Evolutionary conservation across 208 protist genomes (phyloP), one percentile per base, ranked within the genome.

Genomic region (Trypanosoma cruzi): DNA sequence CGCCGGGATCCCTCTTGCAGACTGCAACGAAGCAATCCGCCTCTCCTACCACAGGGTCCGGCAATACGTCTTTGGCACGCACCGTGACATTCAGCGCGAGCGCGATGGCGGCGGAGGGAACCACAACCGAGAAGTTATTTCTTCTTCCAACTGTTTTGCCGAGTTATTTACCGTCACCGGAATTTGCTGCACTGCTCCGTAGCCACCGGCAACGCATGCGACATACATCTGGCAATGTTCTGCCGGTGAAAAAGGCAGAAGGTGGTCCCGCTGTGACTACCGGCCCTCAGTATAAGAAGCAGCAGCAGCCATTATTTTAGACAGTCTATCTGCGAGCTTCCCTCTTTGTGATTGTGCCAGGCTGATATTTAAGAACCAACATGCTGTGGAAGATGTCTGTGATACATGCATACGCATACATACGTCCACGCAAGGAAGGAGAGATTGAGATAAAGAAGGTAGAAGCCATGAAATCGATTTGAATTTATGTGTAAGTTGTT

Each of bases 101-200:
- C 20, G 69, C 78, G 13, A 57, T 77, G 49, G 57, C 53, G 4
- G 71, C 44, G 20, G 55, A 84, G 54, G 80, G 80, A 4, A 75
- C 75, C 2, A 63, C 77, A 29, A 64, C 85, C 28, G 84, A 93
- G 61, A 74, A 85, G 61, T 67, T 79, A 49, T 93, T 93, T 72
- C 78, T 83, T 3, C 58, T 85, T 29, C 88, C 88, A 22, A 58
- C 82, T 1, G 66, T 85, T 13, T 73, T 93, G 54, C 88, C 88
- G 22, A 86, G 82, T 44, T 70, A 79, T 64, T 68, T 93, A 32
- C 88, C 88, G 29, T 60, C 84, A 1, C 60, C 59, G 11, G 52
- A 73, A 29, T 86, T 75, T 73, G 46, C 76, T 6, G 36, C n/a
- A 8, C 7, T 73, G 59, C 56, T 81, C 40, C 50, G 54, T 20